Percentiles rank a stretch among this genome's conserved stretches.
phyloP scores from a whole-genome alignment of 805 yeast species.

The Hemisphaericaspora nanyangensis region DNA sequence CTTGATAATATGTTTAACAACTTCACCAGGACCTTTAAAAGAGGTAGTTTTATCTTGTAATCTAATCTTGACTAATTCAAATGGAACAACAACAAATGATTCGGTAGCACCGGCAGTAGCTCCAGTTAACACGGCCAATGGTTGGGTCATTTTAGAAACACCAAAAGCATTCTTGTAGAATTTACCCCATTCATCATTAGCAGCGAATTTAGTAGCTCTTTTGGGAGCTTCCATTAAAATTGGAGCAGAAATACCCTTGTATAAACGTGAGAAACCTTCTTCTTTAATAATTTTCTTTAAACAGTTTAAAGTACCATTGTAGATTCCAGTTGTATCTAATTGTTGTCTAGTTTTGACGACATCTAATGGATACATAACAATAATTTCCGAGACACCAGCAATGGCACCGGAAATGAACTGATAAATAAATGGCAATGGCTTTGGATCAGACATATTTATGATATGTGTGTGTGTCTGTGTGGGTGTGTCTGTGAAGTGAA shows the following conservation, averaged over 20 bases:
- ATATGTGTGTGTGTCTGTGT: not conserved
- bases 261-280: constrained; percentile 81
- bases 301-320: constrained; percentile 82
- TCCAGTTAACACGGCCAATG: constrained; percentile 86
- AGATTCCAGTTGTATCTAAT: constrained; percentile 59
- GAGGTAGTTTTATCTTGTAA: constrained; percentile 83
- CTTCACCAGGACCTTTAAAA: constrained; percentile 83
- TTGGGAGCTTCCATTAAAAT: constrained; percentile 99
- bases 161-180: constrained; percentile 73
- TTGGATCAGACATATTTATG: constrained; percentile 15
- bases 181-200: constrained; percentile 95
- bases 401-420: constrained; percentile 91
- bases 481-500: no score
- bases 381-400: constrained; percentile 95
- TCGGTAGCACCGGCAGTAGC: constrained; percentile 98
- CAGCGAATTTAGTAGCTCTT: constrained; percentile 97
- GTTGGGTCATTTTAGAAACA: constrained; percentile 66
- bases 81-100: constrained; percentile 95
- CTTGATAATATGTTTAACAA: constrained; percentile 64
- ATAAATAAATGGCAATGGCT: constrained; percentile 74
- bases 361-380: constrained; percentile 94
- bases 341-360: constrained; percentile 97
- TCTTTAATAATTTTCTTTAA: constrained; percentile 74
- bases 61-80: constrained; percentile 92
- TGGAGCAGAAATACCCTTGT: constrained; percentile 94